These are phyloP conservation scores for Triticum urartu DNA, from an alignment of 176 grass and related monocot species.

Conservation along the genomic window DNA sequence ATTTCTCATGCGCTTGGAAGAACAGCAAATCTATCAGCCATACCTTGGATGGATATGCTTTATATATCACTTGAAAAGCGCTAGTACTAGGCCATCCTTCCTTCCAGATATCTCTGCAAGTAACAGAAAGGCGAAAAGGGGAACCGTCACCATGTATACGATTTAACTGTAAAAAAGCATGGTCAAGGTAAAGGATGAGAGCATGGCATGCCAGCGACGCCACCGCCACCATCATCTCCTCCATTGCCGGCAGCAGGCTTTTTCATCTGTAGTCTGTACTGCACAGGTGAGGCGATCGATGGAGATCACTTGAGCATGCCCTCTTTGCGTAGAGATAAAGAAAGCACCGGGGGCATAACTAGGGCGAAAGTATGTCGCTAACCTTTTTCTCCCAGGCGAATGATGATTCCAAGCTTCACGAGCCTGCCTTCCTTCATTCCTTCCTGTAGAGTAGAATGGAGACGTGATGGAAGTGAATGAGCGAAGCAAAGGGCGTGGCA, in stretches of 20 bases:
- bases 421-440: not conserved
- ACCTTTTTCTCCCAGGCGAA: not conserved
- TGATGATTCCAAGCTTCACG: conserved; percentile 29
- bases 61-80: not conserved
- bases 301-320: conserved; percentile 14
- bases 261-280: conserved; percentile 28
- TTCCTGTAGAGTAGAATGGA: not conserved
- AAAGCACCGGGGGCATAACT: not conserved
- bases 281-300: not conserved
- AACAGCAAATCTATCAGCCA: not conserved
- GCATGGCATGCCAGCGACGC: not conserved
- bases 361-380: conserved; percentile 1
- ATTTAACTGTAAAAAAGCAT: conserved; percentile 20
- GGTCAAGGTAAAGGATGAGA: conserved; percentile 1
- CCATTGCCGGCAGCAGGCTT: conserved; percentile 6
- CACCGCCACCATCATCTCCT: conserved; percentile 25
- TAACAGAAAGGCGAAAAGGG: conserved; percentile 1
- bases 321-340: conserved; percentile 40
- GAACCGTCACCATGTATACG: not conserved
- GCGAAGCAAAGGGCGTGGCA: not conserved
- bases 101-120: conserved; percentile 15
- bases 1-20: not conserved
- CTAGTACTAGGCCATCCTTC: not conserved
- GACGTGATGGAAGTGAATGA: not conserved
- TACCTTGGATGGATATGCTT: not conserved